phyloP scores from a whole-genome alignment of 306 rosid species.

The Vigna trinervia region DNA sequence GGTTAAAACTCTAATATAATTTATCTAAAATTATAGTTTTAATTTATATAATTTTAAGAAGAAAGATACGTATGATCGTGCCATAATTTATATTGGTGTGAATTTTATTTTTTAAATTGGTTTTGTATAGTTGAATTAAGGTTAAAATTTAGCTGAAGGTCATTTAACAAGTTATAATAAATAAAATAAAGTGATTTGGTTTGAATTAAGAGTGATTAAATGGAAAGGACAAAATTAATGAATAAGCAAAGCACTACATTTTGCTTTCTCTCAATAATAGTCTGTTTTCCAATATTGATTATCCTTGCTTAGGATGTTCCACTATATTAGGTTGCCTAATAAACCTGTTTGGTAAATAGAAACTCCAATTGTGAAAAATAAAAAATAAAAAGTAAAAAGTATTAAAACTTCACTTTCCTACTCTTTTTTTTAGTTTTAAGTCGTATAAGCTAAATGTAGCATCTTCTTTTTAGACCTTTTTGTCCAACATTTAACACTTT shows the following conservation, averaged over 20 bases:
- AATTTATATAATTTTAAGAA: too few relatives aligned
- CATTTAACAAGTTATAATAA: too few relatives aligned
- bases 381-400: too few relatives aligned
- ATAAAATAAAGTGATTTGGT: not conserved
- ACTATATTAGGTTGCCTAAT: slow-evolving; percentile 36
- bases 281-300: slow-evolving; percentile 31
- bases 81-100: too few relatives aligned
- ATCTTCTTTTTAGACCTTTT: slow-evolving; percentile 7
- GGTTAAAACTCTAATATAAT: too few relatives aligned
- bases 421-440: too few relatives aligned
- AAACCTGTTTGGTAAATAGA: not conserved
- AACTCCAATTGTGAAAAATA: not conserved
- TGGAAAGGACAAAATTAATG: slow-evolving; percentile 48
- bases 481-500: not conserved
- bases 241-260: slow-evolving; percentile 47
- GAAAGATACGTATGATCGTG: too few relatives aligned
- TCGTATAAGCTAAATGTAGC: not conserved
- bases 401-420: not conserved
- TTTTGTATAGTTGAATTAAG: too few relatives aligned
- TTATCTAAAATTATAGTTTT: too few relatives aligned
- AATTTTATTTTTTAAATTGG: too few relatives aligned
- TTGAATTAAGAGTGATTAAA: not conserved
- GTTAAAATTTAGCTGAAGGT: too few relatives aligned
- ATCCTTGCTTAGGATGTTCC: slow-evolving; percentile 31
- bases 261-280: slow-evolving; percentile 16